Base-by-base conservation (phyloP, 805 yeast species). In the Blastobotrys muscicola region DNA sequence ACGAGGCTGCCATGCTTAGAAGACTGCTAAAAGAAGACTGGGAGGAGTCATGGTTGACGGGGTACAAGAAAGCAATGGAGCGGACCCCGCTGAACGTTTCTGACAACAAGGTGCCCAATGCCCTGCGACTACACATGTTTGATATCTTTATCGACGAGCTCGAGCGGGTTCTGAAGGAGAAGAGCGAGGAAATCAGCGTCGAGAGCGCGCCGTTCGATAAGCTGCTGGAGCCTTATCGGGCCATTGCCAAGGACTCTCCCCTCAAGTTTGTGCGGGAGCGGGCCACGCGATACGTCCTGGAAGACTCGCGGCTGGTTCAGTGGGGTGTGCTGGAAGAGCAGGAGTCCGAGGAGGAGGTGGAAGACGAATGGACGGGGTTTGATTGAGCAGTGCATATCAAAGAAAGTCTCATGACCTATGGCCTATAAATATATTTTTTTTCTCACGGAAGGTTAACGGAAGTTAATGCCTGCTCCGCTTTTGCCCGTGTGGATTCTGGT, bases 131-230 rank as follows among this genome's bases (percentile, higher is more conserved):
- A 59, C 98, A 90, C 66, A 62, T 90, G 34, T 71, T 84, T 47
- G 97, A 92, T 64, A 77, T 92, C 5, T 78, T 76, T 58, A 61
- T 84, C 33, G 97, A 87, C 53, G 98, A 90, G 64, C 64, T 90
- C 47, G 95, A 83, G 56, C 72, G 72, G 49, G 74, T 80, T 2
- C 58, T 81, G 44, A 76, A 75, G 49, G 71, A 66, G 32, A 71
- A 63, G 3, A 70, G 60, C 3, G 66, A 61, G 34, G 66, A 63
- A 29, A 58, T 57, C 10, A 42, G 45, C 11, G 48, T 38, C 8
- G 62, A 70, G 23, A 62, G 74, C 7, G 56, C 58, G 2, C 92
- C 94, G 10, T 51, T 85, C 11, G 59, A 58, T 1, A 57, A 58
- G 30, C 65, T 87, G 36, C 58, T 89, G 11, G 61, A 62, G n/a